Conservation (phyloP, 495 filamentous ascomycete species). For the Neurospora sp. region DNA sequence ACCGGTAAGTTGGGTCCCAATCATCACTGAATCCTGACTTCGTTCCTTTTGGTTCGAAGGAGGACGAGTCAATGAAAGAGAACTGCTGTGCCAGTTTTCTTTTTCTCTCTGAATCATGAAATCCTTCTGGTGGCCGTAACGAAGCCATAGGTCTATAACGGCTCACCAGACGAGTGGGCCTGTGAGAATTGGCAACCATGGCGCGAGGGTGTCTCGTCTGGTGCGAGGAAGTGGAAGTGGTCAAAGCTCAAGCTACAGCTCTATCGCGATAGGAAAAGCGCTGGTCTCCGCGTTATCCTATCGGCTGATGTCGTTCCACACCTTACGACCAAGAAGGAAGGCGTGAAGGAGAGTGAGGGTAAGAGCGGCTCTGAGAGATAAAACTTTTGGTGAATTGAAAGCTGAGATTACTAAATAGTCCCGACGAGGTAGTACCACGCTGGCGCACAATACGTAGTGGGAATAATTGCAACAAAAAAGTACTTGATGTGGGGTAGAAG, state of each 20-base stretch:
- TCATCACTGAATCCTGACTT: background rate
- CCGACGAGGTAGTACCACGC: background rate
- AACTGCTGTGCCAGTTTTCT: background rate
- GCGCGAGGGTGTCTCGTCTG: background rate
- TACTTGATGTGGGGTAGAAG: conserved; percentile 21
- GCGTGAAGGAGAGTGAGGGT: background rate
- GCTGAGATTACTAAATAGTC: background rate
- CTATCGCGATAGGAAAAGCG: background rate
- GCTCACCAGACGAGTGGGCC: too few relatives aligned
- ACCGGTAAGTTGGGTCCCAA: background rate
- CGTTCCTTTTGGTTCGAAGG: background rate
- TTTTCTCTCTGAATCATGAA: background rate
- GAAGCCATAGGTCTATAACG: background rate
- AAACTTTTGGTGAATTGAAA: background rate
- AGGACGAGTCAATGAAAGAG: background rate
- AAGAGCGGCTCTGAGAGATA: background rate
- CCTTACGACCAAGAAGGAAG: background rate
- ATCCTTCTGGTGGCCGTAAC: background rate
- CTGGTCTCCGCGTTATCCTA: background rate
- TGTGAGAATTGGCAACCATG: background rate
- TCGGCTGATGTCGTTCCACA: background rate
- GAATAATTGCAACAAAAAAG: background rate
- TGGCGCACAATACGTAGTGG: background rate
- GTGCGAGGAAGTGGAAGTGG: background rate
- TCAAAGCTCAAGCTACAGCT: background rate